Base-by-base conservation (phyloP, 345 rosid species). In the Boechera stricta region DNA sequence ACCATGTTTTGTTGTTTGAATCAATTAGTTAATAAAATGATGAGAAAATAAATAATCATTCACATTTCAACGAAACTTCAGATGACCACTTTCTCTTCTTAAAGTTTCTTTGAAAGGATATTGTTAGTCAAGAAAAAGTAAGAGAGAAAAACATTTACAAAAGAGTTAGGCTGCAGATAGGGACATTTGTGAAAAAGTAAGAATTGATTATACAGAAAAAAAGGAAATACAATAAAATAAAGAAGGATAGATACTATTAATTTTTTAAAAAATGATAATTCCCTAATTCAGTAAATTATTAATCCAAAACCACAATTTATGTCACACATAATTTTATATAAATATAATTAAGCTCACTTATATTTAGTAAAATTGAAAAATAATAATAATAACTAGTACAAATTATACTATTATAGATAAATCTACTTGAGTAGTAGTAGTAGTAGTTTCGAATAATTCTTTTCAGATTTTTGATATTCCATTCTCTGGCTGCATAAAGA, bases 81-180 rank as follows among this genome's bases (percentile, higher is more conserved):
- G 28, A 9, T 47, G 67, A 60, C 57, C 11, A 71, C 10, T 12
- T 38, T 56, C 21, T 41, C 39, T 29, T 49, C 21, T 35, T 42
- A 39, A 13, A n/a, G 1, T 28, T 16, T 55, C 0, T 56, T 44
- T 12, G 48, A 44, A 10, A 62, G 69, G 61, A 62, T 62, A 45
- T 32, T 62, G 61, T 48, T 29, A 51, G 52, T 16, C 39, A 62
- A 38, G 21, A 53, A 62, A 39, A 60, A 48, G 60, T 29, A 61
- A 57, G 45, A 18, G 10, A 60, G 12, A 45, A 28, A 10, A 33
- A 61, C 61, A 36, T 39, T 39, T 41, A 53, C 55, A 31, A 64
- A 74, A 42, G 21, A 64, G 57, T 64, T 64, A 64, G 77, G 56
- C 56, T 55, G 36, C 8, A 64, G 64, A 64, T 36, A 74, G 16